phyloP scores from a whole-genome alignment of 148 eudicot genomes.

The Fagopyrum tataricum region DNA sequence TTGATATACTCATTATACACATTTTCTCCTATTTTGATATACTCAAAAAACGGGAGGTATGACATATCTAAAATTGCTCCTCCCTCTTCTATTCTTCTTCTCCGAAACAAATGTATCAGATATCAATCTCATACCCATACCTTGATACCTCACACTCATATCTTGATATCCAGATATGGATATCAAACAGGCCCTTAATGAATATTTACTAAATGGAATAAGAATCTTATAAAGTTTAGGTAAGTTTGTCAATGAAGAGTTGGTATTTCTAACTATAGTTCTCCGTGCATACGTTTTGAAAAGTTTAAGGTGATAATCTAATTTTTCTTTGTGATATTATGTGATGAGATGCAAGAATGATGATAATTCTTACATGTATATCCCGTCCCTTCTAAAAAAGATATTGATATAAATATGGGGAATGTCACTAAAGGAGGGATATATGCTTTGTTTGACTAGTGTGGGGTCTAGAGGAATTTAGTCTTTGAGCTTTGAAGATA shows the following conservation, averaged over 20 bases:
- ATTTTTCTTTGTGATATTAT: background rate
- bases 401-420: background rate
- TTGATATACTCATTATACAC: no score
- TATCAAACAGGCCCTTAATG: no score
- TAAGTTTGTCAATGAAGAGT: background rate
- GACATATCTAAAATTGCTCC: no score
- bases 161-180: no score
- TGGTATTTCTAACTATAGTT: background rate
- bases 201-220: background rate
- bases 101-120: no score
- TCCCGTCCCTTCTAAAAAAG: constrained; percentile 4
- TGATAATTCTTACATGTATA: constrained; percentile 3
- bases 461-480: constrained; percentile 7
- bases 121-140: no score
- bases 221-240: background rate
- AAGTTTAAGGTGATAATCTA: background rate
- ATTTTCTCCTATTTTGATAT: no score
- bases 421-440: constrained; percentile 7
- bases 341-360: background rate
- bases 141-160: no score
- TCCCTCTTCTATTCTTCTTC: no score
- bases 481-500: constrained; percentile 11
- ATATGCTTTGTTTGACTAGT: constrained; percentile 12
- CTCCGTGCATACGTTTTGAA: background rate
- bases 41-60: no score